These are phyloP conservation scores for Shiraia sp. DNA, from an alignment of 2,329 filamentous ascomycete species.

Conservation along the genomic window DNA sequence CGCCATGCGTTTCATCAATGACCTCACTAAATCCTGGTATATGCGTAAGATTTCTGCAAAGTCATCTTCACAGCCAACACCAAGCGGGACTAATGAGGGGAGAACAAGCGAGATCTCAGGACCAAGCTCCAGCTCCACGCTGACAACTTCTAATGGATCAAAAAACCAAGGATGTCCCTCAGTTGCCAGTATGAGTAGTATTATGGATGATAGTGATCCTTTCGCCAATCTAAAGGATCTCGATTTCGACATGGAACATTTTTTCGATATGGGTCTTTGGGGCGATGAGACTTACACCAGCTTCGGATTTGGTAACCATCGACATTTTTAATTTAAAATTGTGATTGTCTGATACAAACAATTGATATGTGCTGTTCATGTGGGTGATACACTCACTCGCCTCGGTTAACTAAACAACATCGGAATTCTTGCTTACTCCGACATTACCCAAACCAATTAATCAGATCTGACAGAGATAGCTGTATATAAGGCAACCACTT, in stretches of 20 bases:
- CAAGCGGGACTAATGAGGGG: constrained; percentile 8
- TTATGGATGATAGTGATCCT: constrained; percentile 14
- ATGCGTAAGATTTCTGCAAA: constrained; percentile 23
- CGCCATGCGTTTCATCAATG: constrained; percentile 35
- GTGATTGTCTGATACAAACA: too few species aligned
- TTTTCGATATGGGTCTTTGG: constrained; percentile 41
- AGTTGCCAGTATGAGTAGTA: constrained; percentile 3
- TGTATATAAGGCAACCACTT: too few species aligned
- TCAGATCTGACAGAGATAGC: too few species aligned
- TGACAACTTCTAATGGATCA: constrained; percentile 1
- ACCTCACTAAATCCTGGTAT: constrained; percentile 36
- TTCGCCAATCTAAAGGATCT: constrained; percentile 26
- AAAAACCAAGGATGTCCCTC: not conserved
- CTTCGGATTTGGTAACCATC: constrained; percentile 28
- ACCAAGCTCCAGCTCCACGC: constrained; percentile 6
- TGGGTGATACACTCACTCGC: too few species aligned
- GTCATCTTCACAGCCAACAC: constrained; percentile 1
- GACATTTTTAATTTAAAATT: not conserved
- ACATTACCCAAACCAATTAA: too few species aligned
- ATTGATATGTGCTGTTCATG: too few species aligned
- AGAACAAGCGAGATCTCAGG: constrained; percentile 8
- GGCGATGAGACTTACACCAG: constrained; percentile 29
- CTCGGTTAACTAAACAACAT: too few species aligned
- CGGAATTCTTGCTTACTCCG: too few species aligned
- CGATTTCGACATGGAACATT: constrained; percentile 40